A percentile compares a stretch with the other conserved stretches of the same genome.
Conservation (phyloP, 2,329 filamentous ascomycete genomes). For the Raffaelea arxii region DNA sequence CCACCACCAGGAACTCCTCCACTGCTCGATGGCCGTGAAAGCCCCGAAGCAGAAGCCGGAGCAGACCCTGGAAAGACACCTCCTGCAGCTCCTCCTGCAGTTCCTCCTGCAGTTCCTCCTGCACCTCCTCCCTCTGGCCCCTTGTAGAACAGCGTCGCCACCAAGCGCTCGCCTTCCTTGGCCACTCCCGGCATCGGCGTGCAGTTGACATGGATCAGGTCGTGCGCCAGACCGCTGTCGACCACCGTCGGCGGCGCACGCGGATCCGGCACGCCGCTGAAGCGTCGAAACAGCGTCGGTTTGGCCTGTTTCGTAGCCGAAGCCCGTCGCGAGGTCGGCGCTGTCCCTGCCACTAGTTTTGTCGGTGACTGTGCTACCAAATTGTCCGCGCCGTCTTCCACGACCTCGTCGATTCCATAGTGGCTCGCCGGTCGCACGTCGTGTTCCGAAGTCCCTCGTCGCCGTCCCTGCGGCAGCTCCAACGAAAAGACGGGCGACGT, state of each 20-base stretch:
- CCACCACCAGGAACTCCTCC: no score
- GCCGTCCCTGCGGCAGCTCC: conserved; percentile 55
- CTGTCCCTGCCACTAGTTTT: neutral
- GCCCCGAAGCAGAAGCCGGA: conserved; percentile 15
- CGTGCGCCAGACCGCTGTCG: conserved; percentile 52
- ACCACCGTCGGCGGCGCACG: conserved; percentile 50
- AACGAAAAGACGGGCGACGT: conserved; percentile 9
- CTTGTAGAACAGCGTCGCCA: conserved; percentile 58
- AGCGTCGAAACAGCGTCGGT: conserved; percentile 35
- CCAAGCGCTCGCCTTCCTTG: conserved; percentile 36
- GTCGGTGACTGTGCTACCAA: conserved; percentile 17
- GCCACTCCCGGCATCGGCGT: conserved; percentile 37
- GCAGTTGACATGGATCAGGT: conserved; percentile 54
- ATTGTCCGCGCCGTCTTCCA: conserved; percentile 40
- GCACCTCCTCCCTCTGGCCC: no score
- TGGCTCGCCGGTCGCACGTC: conserved; percentile 33
- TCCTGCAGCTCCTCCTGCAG: no score
- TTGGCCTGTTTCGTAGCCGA: neutral
- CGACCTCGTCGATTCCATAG: conserved; percentile 55
- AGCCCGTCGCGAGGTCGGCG: neutral
- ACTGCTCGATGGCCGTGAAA: no score
- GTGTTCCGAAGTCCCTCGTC: conserved; percentile 30
- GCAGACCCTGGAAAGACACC: neutral
- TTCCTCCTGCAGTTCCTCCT: no score
- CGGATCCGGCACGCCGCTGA: conserved; percentile 51